These are phyloP conservation scores for Cryptococcus depauperatus DNA, from an alignment of 1,284 basidiomycete species.

Conservation along the genomic window DNA sequence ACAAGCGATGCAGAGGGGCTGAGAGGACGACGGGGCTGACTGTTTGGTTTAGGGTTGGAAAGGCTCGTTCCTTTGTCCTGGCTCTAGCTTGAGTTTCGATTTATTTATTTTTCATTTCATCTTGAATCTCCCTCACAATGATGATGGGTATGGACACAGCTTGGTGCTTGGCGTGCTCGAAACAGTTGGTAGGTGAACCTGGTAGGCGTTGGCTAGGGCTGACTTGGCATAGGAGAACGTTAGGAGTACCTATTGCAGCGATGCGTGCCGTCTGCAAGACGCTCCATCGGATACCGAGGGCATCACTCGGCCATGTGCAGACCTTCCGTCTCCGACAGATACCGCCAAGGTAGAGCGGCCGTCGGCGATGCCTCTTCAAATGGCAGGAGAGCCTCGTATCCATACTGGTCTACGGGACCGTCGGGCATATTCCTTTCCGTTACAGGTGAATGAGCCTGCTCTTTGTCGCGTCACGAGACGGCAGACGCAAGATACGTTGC, in stretches of 20 bases:
- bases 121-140: neutral
- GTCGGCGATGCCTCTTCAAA: conserved; percentile 7
- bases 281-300: conserved; percentile 10
- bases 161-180: conserved; percentile 34
- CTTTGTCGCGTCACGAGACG: conserved; percentile 7
- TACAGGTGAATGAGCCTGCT: conserved; percentile 16
- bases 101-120: neutral
- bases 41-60: too few relatives aligned
- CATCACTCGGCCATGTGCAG: conserved; percentile 20
- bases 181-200: conserved; percentile 29
- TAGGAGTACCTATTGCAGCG: conserved; percentile 35
- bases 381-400: neutral
- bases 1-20: too few relatives aligned
- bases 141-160: conserved; percentile 24
- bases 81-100: too few relatives aligned
- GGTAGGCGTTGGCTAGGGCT: neutral
- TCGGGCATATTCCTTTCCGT: conserved; percentile 40
- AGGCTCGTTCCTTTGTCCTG: too few relatives aligned
- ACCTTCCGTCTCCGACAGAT: neutral
- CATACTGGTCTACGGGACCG: conserved; percentile 22
- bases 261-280: conserved; percentile 29
- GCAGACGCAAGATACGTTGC: conserved; percentile 16
- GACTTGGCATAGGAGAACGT: conserved; percentile 23
- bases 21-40: too few relatives aligned
- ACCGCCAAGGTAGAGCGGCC: neutral